A percentile compares a stretch with the other conserved stretches of the same genome.
Conservation (phyloP, 805 yeast genomes). For the Wickerhamomyces hampshirensis region DNA sequence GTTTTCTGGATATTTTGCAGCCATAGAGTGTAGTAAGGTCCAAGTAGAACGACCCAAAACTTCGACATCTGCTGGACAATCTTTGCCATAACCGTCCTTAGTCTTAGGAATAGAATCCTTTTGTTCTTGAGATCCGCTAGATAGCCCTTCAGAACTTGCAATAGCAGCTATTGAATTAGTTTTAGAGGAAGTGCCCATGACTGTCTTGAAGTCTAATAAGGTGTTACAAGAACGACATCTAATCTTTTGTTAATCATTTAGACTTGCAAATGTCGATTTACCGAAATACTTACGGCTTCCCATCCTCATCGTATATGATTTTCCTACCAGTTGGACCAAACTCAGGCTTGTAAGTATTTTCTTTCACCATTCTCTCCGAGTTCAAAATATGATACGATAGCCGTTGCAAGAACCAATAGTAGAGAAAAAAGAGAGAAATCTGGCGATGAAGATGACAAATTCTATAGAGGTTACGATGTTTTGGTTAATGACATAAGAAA, state of each 20-base stretch:
- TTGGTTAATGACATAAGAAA: no score
- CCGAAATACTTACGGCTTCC: constrained; percentile 72
- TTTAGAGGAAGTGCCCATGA: no score
- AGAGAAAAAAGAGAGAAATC: no score
- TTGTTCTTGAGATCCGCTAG: constrained; percentile 4
- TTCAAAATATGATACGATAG: no score
- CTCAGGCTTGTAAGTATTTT: constrained; percentile 29
- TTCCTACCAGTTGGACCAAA: constrained; percentile 59
- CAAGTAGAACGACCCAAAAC: constrained; percentile 82
- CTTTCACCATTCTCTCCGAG: neutral
- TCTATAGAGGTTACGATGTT: no score
- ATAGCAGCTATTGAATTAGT: constrained; percentile 10
- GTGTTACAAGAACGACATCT: constrained; percentile 84
- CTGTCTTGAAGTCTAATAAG: constrained; percentile 72
- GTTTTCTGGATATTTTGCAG: constrained; percentile 77
- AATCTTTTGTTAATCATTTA: constrained; percentile 3
- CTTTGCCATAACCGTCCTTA: constrained; percentile 32
- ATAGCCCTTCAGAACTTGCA: constrained; percentile 6
- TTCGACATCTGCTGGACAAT: constrained; percentile 84
- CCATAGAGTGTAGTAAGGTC: constrained; percentile 87
- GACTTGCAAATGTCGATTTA: neutral
- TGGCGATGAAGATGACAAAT: no score
- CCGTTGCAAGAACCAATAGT: no score
- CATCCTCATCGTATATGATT: constrained; percentile 79
- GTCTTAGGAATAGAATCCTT: constrained; percentile 14